These are phyloP conservation scores for Cephalotrichum gorgonifer DNA, from an alignment of 2,329 filamentous ascomycete genomes.

Conservation along the genomic window DNA sequence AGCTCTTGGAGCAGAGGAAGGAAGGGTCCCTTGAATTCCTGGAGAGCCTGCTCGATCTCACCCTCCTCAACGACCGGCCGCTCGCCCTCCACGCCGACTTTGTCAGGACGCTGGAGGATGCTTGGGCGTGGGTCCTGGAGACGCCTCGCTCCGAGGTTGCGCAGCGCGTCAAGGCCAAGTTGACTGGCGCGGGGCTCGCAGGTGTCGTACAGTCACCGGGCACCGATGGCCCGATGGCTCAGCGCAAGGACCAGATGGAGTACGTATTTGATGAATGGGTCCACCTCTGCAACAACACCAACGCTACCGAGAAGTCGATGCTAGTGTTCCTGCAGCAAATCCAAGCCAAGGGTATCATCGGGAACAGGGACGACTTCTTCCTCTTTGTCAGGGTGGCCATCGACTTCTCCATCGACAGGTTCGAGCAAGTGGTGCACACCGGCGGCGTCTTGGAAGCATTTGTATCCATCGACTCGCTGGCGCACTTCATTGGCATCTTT, in stretches of 20 bases:
- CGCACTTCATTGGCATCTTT: slow-evolving; percentile 67
- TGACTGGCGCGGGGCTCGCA: slow-evolving; percentile 27
- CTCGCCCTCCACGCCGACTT: slow-evolving; percentile 78
- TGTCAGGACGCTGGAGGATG: slow-evolving; percentile 67
- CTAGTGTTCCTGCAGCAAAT: slow-evolving; percentile 77
- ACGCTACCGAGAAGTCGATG: slow-evolving; percentile 61
- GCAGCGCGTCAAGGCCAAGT: slow-evolving; percentile 61
- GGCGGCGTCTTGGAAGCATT: slow-evolving; percentile 49
- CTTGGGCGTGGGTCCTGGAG: slow-evolving; percentile 71
- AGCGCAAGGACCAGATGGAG: slow-evolving; percentile 73
- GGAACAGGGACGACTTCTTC: slow-evolving; percentile 64
- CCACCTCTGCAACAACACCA: slow-evolving; percentile 66
- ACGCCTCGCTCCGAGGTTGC: slow-evolving; percentile 55
- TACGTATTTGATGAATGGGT: slow-evolving; percentile 97
- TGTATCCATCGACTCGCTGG: slow-evolving; percentile 65
- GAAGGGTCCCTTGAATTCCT: slow-evolving; percentile 67
- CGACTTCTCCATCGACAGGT: slow-evolving; percentile 67
- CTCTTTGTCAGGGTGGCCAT: slow-evolving; percentile 73
- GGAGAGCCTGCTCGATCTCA: slow-evolving; percentile 66
- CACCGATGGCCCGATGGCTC: slow-evolving; percentile 44
- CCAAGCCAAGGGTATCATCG: slow-evolving; percentile 62
- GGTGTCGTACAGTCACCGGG: slow-evolving; percentile 26
- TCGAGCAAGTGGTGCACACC: slow-evolving; percentile 59
- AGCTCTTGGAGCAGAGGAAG: slow-evolving; percentile 61
- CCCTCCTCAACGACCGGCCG: slow-evolving; percentile 68